phyloP scores from a whole-genome alignment of 2,329 filamentous ascomycete genomes.

The Elsinoe necatrix region DNA sequence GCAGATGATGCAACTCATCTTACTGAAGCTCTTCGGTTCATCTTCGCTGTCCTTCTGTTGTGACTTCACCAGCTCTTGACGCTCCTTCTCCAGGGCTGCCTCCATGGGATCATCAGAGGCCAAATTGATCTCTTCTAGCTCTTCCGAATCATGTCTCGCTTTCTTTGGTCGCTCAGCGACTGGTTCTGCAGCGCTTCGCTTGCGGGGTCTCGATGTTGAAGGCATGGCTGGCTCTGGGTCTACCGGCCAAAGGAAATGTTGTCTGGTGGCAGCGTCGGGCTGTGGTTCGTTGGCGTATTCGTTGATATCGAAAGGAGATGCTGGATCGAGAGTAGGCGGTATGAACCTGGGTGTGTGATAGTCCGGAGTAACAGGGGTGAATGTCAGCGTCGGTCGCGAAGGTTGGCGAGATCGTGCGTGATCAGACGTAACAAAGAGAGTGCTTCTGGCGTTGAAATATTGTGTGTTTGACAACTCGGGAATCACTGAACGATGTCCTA shows the following conservation, averaged over 20 bases:
- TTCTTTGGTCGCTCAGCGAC: conserved; percentile 14
- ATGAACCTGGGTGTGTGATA: not conserved
- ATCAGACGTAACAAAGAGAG: not conserved
- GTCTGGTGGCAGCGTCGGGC: conserved; percentile 19
- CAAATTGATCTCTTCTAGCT: conserved; percentile 45
- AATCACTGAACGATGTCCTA: not conserved
- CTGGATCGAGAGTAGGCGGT: not conserved
- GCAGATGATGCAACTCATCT: conserved; percentile 54
- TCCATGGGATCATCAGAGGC: conserved; percentile 35
- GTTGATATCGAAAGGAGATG: not conserved
- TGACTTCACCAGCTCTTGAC: conserved; percentile 43
- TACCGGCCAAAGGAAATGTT: not conserved
- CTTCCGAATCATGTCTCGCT: conserved; percentile 17
- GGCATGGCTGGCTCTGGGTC: not conserved
- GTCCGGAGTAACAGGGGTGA: not conserved
- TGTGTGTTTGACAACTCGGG: not conserved
- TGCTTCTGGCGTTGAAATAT: not conserved
- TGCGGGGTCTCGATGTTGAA: not conserved
- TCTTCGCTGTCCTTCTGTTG: conserved; percentile 30
- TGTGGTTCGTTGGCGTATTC: conserved; percentile 26
- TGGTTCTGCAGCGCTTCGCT: conserved; percentile 14
- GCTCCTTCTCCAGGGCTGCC: conserved; percentile 44
- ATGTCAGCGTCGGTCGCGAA: not conserved
- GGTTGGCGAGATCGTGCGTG: not conserved
- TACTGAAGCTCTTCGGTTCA: conserved; percentile 29